Base-by-base conservation (phyloP, 164 flowering plant species). In the Dillenia suffruticosa region DNA sequence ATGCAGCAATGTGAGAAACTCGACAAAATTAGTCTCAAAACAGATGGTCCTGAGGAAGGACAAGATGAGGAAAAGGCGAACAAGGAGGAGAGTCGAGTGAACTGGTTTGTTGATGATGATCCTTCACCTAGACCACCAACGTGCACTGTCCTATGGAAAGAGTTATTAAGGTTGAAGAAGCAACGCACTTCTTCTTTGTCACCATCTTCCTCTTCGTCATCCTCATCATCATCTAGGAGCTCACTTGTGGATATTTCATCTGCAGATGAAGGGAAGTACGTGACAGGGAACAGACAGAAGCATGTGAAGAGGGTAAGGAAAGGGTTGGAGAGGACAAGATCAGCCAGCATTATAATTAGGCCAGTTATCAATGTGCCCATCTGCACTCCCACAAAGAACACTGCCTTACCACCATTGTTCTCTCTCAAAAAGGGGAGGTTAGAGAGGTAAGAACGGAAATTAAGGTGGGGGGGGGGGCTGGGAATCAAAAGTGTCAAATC, bases 81-180 rank as follows among this genome's bases (percentile, higher is more conserved):
- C 2, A 58, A 72, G 51, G 84, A 73, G 9, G 79, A 71, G 66
- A 62, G 15, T 12, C 74, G 80, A 50, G 69, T 70, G 19, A 78
- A 58, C 52, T 92, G 98, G 95, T 86, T 84, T 59, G 62, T 84
- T 1, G 98, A 92, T 17, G 96, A 92, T 46, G 98, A 88, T 68
- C 96, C 96, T 16, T 92, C 98, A 51, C 96, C 98, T 15, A 64
- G 98, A 63, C 98, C 98, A 19, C 98, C 98, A 0, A 92, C 82
- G 47, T 92, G 98, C 74, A 90, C 98, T 17, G 92, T 90, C 45
- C 32, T 92, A n/a, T 92, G 96, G 96, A 92, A 88, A 66, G 98
- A 92, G 74, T 61, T 92, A 15, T 59, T 92, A 40, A 82, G 84
- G 79, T 53, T 92, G 80, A 90, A 73, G 82, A 92, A 87, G 69